Evolutionary conservation across 1,284 basidiomycete species (phyloP), one percentile per base, ranked within the genome.

Genomic region (Cryptococcus sp.): DNA sequence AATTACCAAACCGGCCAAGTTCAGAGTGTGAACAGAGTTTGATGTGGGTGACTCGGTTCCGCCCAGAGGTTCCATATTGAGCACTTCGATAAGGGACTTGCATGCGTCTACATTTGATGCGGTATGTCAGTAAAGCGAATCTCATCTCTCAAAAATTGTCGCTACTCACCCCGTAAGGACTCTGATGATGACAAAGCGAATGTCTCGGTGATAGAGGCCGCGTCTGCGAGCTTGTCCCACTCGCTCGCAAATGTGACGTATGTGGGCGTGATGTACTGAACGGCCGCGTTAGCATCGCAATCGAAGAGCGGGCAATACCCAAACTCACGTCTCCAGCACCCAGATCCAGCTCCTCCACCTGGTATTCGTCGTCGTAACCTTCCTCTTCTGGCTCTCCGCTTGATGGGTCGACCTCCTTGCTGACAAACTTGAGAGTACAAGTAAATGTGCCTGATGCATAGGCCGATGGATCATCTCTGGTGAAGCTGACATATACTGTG

Each of bases 341-440:
- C 49, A 99, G 81, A 73, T 98, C 96, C 55, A 97, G 85, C 65
- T 98, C 96, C 78, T 98, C 95, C 44, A 97, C 83, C 77, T 93
- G 90, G 80, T 99, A 99, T 79, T 99, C 95, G 81, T 99, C 96
- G 74, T 93, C 90, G 79, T 99, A 99, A 7, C 96, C 96, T 64
- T 98, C 94, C 67, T 91, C 92, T 78, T 99, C 96, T 15, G 96
- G 95, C 76, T 93, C 89, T 52, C 94, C 94, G n/a, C 89, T 95
- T 25, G 88, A 83, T 16, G 96, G 96, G 78, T 99, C 96, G 17
- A 99, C 85, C 76, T 99, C 96, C 79, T 99, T 99, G 80, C 91
- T 94, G 68, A 95, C 82, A 75, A 98, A 99, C 77, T 93, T 93
- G 78, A 99, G 86, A n/a, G 88, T 86, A 75, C 92, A 96, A 61